A percentile compares a stretch with the other conserved stretches of the same genome.
Evolutionary conservation across 768 basidiomycete species (phyloP).

Genomic region (Russula vinacea): DNA sequence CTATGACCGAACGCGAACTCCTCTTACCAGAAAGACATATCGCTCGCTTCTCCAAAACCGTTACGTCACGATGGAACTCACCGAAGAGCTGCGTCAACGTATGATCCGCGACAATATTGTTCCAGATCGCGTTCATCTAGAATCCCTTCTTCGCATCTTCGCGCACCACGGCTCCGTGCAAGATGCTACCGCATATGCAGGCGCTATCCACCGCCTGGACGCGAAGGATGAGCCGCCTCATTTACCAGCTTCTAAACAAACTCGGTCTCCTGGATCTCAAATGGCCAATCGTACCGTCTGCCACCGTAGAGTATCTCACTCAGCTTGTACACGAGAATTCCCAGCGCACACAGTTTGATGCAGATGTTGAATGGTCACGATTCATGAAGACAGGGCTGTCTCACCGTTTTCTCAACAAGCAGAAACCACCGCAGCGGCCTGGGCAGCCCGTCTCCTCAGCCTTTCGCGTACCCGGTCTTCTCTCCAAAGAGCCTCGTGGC

Average conservation of each 20-base stretch:
- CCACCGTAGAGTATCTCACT: constrained; percentile 19
- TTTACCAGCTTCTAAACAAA: background rate
- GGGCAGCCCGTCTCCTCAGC: constrained; percentile 21
- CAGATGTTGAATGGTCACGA: constrained; percentile 16
- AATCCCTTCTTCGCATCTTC: constrained; percentile 49
- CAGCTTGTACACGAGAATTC: constrained; percentile 21
- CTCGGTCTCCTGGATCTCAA: background rate
- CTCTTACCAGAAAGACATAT: constrained; percentile 19
- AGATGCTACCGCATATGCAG: constrained; percentile 42
- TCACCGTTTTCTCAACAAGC: constrained; percentile 12
- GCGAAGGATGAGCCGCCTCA: constrained; percentile 4
- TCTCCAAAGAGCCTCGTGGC: constrained; percentile 38
- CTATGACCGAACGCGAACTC: constrained; percentile 25
- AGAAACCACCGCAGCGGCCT: constrained; percentile 8
- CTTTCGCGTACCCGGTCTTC: constrained; percentile 15
- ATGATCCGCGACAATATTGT: constrained; percentile 43
- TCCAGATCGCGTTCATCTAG: constrained; percentile 45
- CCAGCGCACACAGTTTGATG: background rate
- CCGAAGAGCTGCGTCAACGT: constrained; percentile 45
- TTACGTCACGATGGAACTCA: constrained; percentile 50
- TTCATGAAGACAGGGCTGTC: constrained; percentile 6
- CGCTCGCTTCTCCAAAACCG: constrained; percentile 37
- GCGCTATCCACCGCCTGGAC: constrained; percentile 39
- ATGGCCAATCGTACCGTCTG: background rate
- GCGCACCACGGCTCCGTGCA: constrained; percentile 45